phyloP scores from a whole-genome alignment of 176 grass and related monocot genomes.

The Eragrostis curvula region DNA sequence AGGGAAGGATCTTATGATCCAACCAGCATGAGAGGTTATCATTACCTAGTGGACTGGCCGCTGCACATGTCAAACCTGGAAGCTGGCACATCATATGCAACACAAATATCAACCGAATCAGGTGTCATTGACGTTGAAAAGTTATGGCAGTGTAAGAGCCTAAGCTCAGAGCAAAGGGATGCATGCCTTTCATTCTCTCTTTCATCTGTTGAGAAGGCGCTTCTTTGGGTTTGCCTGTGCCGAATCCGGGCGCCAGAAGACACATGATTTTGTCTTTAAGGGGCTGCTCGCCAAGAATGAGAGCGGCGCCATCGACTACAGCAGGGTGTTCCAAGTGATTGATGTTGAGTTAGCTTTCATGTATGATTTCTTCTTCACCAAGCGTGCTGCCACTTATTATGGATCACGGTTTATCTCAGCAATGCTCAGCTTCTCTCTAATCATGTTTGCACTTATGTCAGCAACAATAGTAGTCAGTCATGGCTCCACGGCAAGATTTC shows the following conservation, averaged over 20 bases:
- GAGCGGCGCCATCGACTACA: not conserved
- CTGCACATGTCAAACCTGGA: not conserved
- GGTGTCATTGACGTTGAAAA: slow-evolving; percentile 12
- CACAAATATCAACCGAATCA: too few relatives aligned
- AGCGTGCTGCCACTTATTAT: not conserved
- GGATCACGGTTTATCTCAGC: too few relatives aligned
- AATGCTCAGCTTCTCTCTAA: too few relatives aligned
- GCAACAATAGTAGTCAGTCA: too few relatives aligned
- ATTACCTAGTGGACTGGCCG: slow-evolving; percentile 33
- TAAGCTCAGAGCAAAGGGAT: slow-evolving; percentile 1
- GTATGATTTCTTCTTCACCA: slow-evolving; percentile 35
- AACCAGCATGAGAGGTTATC: slow-evolving; percentile 33
- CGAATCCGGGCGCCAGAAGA: not conserved
- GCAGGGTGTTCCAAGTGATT: not conserved
- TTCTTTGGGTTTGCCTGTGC: slow-evolving; percentile 3
- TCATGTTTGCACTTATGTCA: too few relatives aligned
- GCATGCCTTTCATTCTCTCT: slow-evolving; percentile 41
- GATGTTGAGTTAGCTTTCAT: not conserved
- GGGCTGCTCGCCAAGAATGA: slow-evolving; percentile 7
- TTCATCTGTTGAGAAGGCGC: slow-evolving; percentile 25
- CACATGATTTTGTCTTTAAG: slow-evolving; percentile 29
- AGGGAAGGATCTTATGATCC: not conserved
- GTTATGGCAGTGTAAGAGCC: not conserved
- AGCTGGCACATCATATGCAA: too few relatives aligned
- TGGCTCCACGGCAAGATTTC: too few relatives aligned